phyloP scores from a whole-genome alignment of 805 yeast species.

The Alloascoidea africana region DNA sequence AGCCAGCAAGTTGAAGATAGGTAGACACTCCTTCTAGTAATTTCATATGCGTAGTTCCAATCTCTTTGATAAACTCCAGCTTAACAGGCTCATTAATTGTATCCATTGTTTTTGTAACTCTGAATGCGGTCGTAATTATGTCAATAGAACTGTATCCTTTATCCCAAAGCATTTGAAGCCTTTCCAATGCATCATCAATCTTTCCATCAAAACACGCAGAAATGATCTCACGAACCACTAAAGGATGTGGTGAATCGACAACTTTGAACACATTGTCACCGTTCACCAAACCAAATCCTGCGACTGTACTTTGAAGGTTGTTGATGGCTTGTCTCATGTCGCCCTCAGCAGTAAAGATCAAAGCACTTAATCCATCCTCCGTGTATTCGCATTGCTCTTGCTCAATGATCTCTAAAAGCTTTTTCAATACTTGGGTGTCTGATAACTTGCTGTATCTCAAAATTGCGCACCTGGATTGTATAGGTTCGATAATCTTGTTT shows the following conservation, averaged over 20 bases:
- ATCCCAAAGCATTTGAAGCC: slow-evolving; percentile 59
- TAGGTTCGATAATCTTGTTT: slow-evolving; percentile 88
- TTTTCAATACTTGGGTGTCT: slow-evolving; percentile 72
- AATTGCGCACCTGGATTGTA: slow-evolving; percentile 94
- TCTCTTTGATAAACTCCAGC: slow-evolving; percentile 66
- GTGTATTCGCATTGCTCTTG: slow-evolving; percentile 62
- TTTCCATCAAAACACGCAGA: slow-evolving; percentile 17
- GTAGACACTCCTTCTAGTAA: slow-evolving; percentile 88
- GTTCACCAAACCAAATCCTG: slow-evolving; percentile 87
- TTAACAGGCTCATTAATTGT: slow-evolving; percentile 47
- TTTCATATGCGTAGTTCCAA: slow-evolving; percentile 86
- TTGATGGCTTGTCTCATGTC: slow-evolving; percentile 98
- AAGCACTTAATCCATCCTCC: slow-evolving; percentile 84
- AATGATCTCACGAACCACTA: slow-evolving; percentile 60
- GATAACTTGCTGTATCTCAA: slow-evolving; percentile 66
- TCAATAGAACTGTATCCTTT: slow-evolving; percentile 92
- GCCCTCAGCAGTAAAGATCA: slow-evolving; percentile 92
- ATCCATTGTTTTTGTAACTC: slow-evolving; percentile 66
- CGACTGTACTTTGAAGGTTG: slow-evolving; percentile 83
- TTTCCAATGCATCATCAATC: slow-evolving; percentile 51
- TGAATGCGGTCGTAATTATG: slow-evolving; percentile 79
- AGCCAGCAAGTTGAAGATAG: slow-evolving; percentile 71
- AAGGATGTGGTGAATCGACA: slow-evolving; percentile 93
- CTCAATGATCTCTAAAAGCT: slow-evolving; percentile 57
- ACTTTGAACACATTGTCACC: slow-evolving; percentile 88